Base-by-base conservation (phyloP, 768 basidiomycete species). In the Naganishia vaughanmartiniae region DNA sequence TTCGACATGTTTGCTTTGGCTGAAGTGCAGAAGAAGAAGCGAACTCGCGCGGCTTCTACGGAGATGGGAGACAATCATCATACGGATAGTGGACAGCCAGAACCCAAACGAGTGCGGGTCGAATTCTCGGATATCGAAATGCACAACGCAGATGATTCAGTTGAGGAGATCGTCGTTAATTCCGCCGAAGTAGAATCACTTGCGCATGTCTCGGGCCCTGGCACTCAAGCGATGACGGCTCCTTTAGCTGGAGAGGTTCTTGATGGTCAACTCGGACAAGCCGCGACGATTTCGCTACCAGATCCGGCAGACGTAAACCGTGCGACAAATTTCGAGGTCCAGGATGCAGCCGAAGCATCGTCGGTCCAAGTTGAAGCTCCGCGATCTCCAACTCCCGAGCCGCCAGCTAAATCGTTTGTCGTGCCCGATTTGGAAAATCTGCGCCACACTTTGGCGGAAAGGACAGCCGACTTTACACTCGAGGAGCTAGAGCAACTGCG, bases 401-500 rank as follows among this genome's bases (percentile, higher is more conserved):
- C 55, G 39, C 55, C 54, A 11, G 51, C 70, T 11, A 17, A 30
- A 19, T 71, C 60, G 51, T 96, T 99, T 81, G 79, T 86, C 51
- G 76, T 95, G 17, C 84, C 90, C 57, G 82, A 86, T 28, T 77
- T 71, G 1, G 77, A 84, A 12, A 76, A 84, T 12, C 85, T 98
- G 0, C 81, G 83, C 68, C 54, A 78, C 2, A 80, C 83, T 54
- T 78, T 97, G 31, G 82, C 82, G 42, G 82, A 85, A 21, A 78
- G 78, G 54, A 96, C 95, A 0, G 78, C 71, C 7, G 78, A 77
- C 0, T 83, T 97, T 53, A 90, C 84, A 30, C 85, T 97, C 60
- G 96, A 99, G 77, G 88, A 95, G 77, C 85, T 99, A 7, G 96
- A 98, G 78, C 93, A 98, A 80, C 84, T 99, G 7, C 87, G 96